Base-by-base conservation (phyloP, 2,329 filamentous ascomycete species). In the Aureobasidium leucospermi region DNA sequence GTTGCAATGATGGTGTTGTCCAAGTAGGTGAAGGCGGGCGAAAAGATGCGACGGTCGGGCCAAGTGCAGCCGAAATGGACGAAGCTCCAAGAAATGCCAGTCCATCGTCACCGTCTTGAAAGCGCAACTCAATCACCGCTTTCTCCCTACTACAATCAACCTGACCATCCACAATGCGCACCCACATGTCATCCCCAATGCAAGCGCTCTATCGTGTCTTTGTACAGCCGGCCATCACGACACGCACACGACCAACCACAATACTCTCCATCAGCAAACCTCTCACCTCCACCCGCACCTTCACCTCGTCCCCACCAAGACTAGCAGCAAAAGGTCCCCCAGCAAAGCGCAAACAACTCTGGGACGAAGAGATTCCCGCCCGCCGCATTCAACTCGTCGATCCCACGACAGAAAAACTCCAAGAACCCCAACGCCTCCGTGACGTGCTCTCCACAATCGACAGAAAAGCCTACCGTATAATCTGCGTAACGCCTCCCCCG, bases 311-410 rank as follows among this genome's bases (percentile, higher is more conserved):
- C 39, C 31, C 67, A 38, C 28, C 67, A 15, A 58, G 31, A 42
- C 64, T 64, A 53, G 69, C 68, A 11, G 69, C 71, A 59, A 73
- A 68, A 43, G 72, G 73, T 52, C 68, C 70, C 9, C 65, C 75
- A 6, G 68, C 71, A 57, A 67, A 73, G 62, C 71, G 75, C 58
- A 73, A 69, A 41, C 74, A 71, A 10, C 67, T 74, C 38, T 74
- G 74, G 67, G 75, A 85, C 73, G 64, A 74, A 15, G 76, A 79
- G 51, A 85, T 85, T 66, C 64, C 63, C 6, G 72, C 73, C 39
- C 69, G 73, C 7, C 63, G 67, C 13, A 70, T 84, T 16, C 71
- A 75, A 53, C 66, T 81, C 58, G 75, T 81, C 38, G 72, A 76
- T 59, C 65, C 64, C 0, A 66, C 68, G 1, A 65, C 70, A 53